Conservation (phyloP, 1,284 basidiomycete genomes). For the Porodaedalea pini region DNA sequence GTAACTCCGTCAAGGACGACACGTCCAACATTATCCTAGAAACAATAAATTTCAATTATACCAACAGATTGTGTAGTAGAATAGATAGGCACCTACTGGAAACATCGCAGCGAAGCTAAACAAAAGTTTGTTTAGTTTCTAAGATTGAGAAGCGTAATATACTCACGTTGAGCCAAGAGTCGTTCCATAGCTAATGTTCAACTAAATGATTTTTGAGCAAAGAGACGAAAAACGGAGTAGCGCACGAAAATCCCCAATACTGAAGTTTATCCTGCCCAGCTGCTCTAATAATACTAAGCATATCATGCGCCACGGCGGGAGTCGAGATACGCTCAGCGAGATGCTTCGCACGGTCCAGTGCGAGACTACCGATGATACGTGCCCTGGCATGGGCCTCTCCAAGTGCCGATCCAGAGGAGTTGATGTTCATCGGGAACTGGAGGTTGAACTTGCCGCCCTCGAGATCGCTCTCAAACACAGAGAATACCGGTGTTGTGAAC, state of each 20-base stretch:
- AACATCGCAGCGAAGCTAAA: conserved; percentile 27
- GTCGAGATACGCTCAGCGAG: conserved; percentile 17
- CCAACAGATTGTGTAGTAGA: not conserved
- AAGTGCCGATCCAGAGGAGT: conserved; percentile 1
- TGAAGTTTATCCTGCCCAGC: conserved; percentile 27
- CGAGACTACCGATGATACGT: conserved; percentile 2
- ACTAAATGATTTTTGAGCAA: not conserved
- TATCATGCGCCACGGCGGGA: conserved; percentile 26
- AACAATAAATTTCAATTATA: not conserved
- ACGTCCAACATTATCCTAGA: conserved; percentile 23
- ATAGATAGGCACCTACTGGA: conserved; percentile 19
- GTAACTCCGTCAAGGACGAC: conserved; percentile 22
- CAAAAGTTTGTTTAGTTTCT: not conserved
- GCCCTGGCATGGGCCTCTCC: not conserved
- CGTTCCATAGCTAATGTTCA: conserved; percentile 23
- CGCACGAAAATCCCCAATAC: conserved; percentile 31
- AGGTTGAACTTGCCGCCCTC: conserved; percentile 7
- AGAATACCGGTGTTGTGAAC: conserved; percentile 17
- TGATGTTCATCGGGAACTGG: not conserved
- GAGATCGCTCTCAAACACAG: conserved; percentile 1
- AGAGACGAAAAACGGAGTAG: not conserved
- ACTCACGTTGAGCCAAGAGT: conserved; percentile 25
- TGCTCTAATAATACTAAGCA: conserved; percentile 28
- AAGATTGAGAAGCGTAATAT: not conserved
- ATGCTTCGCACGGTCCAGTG: not conserved